Evolutionary conservation across 352 stramenopile species (phyloP), one percentile per base, ranked within the genome.

Genomic region (Phytophthora ohioensis): DNA sequence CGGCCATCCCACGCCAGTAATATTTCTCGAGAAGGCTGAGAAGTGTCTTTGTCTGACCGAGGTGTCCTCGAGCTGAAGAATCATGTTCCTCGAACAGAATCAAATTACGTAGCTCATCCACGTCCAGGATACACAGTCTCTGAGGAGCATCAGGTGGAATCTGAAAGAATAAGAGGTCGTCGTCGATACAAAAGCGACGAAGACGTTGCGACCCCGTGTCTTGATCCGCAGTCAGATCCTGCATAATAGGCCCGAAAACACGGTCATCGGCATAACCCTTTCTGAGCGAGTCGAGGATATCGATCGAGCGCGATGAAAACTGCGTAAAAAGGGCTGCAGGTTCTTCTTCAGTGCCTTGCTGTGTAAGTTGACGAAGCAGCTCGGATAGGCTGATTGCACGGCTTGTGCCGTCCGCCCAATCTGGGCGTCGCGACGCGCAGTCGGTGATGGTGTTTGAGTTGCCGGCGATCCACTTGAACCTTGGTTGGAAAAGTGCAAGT

Each of bases 381-480:
- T 31, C 42, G 2, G 42, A 47, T 3, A 47, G 42, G 38, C 42
- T 47, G 12, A 47, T 47, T 10, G 42, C 42, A 6, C 42, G 42
- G 12, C 42, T 47, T 7, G 12, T 47, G 11, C 42, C 42, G 5
- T 47, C 42, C 3, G 42, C 3, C 42, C 42, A 51, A 0, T 41
- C 46, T 0, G 21, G 46, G 0, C 21, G 21, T 11, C 46, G 21
- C 3, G 53, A 55, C 6, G 63, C 10, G 36, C 35, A 21, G 34
- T 71, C 63, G 9, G 63, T 35, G 4, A 78, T 21, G 2, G 48
- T 42, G 21, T 78, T 78, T 3, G 54, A 55, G 0, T 10, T 35
- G 0, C 70, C 64, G 8, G 64, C 27, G 12, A 78, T 55, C 64
- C 60, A 71, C 3, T 36, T 47, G 30, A 71, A 74, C 7, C 9